Conservation (phyloP, 1,284 basidiomycete genomes). For the Microbotryum scabiosae region DNA sequence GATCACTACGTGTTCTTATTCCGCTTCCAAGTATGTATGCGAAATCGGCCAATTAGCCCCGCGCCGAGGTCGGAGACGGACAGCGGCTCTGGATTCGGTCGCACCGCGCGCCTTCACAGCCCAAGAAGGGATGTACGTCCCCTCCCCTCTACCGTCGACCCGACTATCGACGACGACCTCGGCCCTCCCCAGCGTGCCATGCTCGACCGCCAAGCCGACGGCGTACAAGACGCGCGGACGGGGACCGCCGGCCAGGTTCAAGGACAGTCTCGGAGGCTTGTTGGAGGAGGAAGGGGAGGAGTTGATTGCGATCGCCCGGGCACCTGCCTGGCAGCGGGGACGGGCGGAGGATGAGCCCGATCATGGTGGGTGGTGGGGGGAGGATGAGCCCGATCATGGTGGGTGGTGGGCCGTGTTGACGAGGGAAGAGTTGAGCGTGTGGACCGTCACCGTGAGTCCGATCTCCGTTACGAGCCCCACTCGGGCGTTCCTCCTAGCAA, state of each 20-base stretch:
- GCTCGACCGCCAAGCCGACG: slow-evolving; percentile 4
- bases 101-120: too few species aligned
- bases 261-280: slow-evolving; percentile 22
- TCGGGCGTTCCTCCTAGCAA: too few species aligned
- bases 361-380: too few species aligned
- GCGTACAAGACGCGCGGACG: slow-evolving; percentile 20
- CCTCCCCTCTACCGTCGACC: slow-evolving; percentile 24
- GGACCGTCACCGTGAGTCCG: slow-evolving; percentile 16
- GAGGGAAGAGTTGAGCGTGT: slow-evolving; percentile 25
- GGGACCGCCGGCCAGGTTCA: slow-evolving; percentile 21
- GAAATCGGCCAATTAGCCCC: too few species aligned
- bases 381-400: too few species aligned
- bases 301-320: slow-evolving; percentile 15
- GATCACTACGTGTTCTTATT: too few species aligned
- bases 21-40: too few species aligned
- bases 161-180: slow-evolving; percentile 23
- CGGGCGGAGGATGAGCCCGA: too few species aligned
- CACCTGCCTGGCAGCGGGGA: slow-evolving; percentile 5
- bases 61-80: too few species aligned
- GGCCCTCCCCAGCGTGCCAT: slow-evolving; percentile 17
- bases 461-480: too few species aligned
- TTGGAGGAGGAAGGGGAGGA: slow-evolving; percentile 30
- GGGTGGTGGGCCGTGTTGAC: slow-evolving; percentile 19
- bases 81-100: too few species aligned
- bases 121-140: slow-evolving; percentile 21